A percentile compares a stretch with the other conserved stretches of the same genome.
Conservation (phyloP, 2,329 filamentous ascomycete species). For the Aspergillus eucalypticola region DNA sequence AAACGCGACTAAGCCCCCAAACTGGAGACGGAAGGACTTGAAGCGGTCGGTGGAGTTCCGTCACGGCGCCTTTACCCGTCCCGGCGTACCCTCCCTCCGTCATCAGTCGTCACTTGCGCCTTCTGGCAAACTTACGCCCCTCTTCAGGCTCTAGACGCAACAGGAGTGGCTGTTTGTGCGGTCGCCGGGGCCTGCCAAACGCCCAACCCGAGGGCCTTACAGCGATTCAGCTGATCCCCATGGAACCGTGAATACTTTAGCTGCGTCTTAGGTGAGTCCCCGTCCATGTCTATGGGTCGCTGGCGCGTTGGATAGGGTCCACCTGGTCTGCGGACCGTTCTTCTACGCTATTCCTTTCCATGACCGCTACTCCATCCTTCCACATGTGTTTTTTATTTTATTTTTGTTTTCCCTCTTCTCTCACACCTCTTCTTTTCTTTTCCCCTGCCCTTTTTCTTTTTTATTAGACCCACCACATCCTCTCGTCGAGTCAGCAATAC, state of each 20-base stretch:
- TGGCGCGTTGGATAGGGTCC: conserved; percentile 29
- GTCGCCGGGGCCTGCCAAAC: conserved; percentile 19
- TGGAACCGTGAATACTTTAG: conserved; percentile 29
- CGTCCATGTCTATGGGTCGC: conserved; percentile 41
- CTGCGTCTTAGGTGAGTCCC: conserved; percentile 31
- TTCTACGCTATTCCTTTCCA: conserved; percentile 18
- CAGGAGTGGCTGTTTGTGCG: conserved; percentile 15
- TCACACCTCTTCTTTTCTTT: no score
- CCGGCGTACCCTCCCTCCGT: conserved; percentile 25
- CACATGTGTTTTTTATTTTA: conserved; percentile 3
- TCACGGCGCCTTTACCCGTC: conserved; percentile 32
- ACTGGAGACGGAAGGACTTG: conserved; percentile 22
- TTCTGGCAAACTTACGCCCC: conserved; percentile 20
- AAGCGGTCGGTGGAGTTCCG: conserved; percentile 25
- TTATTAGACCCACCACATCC: background rate
- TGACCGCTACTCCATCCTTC: conserved; percentile 15
- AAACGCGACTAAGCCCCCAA: conserved; percentile 4
- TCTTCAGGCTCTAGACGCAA: conserved; percentile 23
- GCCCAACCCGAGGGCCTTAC: conserved; percentile 24
- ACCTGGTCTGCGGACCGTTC: conserved; percentile 23
- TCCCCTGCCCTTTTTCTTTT: background rate
- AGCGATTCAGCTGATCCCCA: conserved; percentile 35
- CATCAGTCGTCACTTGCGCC: conserved; percentile 21
- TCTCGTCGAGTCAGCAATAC: background rate
- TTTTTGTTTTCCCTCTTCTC: background rate